These are phyloP conservation scores for Suhomyces taliae DNA, from an alignment of 1,139 yeast species.

Conservation along the genomic window DNA sequence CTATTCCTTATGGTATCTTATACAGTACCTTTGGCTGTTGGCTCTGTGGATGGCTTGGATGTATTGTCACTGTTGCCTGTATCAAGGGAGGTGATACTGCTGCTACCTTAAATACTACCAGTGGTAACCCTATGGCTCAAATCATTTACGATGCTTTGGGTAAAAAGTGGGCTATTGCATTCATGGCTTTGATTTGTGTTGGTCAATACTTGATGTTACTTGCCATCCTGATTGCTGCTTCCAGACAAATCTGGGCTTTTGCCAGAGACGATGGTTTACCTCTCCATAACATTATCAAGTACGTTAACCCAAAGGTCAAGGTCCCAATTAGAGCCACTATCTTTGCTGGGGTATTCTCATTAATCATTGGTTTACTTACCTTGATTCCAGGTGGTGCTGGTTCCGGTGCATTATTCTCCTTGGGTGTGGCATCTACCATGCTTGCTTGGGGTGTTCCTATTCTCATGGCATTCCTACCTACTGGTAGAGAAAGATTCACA, in stretches of 20 bases:
- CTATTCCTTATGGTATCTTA: slow-evolving; percentile 29
- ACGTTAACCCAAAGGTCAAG: slow-evolving; percentile 23
- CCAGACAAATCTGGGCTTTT: slow-evolving; percentile 54
- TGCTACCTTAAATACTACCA: slow-evolving; percentile 36
- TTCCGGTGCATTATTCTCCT: slow-evolving; percentile 49
- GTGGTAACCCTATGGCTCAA: slow-evolving; percentile 65
- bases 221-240: slow-evolving; percentile 50
- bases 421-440: slow-evolving; percentile 47
- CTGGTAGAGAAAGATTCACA: slow-evolving; percentile 32
- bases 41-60: slow-evolving; percentile 58
- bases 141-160: slow-evolving; percentile 66
- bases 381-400: slow-evolving; percentile 34
- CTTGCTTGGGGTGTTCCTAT: slow-evolving; percentile 46
- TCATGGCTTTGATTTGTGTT: slow-evolving; percentile 58
- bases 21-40: slow-evolving; percentile 44
- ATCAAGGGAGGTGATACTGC: slow-evolving; percentile 50
- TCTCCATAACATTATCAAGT: slow-evolving; percentile 29
- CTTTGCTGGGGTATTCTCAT: slow-evolving; percentile 27
- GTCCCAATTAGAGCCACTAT: slow-evolving; percentile 38
- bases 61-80: slow-evolving; percentile 54
- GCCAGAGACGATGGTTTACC: slow-evolving; percentile 49
- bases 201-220: slow-evolving; percentile 70
- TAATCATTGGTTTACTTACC: slow-evolving; percentile 32
- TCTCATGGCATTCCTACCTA: slow-evolving; percentile 40
- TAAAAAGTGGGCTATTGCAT: slow-evolving; percentile 65